Percentiles rank a stretch among this genome's conserved stretches.
Evolutionary conservation across 129 eudicot genomes (phyloP).

Genomic region (Helichrysum umbraculigerum): DNA sequence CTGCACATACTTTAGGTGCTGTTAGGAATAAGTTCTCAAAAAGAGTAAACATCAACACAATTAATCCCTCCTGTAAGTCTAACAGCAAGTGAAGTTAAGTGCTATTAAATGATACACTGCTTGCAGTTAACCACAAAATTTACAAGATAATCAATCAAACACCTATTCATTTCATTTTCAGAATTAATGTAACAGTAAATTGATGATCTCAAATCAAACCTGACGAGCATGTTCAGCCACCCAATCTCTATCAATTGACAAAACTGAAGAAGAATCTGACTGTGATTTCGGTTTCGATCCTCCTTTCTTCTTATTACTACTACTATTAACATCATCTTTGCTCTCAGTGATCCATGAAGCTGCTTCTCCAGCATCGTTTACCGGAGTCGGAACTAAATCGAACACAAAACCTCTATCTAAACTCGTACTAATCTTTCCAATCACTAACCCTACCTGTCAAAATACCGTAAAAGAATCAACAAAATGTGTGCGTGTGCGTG

Average conservation of each 20-base stretch:
- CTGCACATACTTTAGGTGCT: no score
- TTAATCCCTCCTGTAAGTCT: no score
- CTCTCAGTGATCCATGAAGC: constrained; percentile 54
- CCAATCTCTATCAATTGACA: constrained; percentile 81
- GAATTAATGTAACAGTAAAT: neutral
- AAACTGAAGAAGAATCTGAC: constrained; percentile 38
- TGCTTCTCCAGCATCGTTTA: constrained; percentile 65
- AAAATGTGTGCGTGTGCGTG: neutral
- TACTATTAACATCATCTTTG: constrained; percentile 22
- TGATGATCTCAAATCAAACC: constrained; percentile 35
- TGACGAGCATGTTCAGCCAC: constrained; percentile 93
- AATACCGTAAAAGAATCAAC: neutral
- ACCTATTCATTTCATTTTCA: neutral
- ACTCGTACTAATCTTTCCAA: constrained; percentile 60
- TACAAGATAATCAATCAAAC: neutral
- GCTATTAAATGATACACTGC: neutral
- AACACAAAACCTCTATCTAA: constrained; percentile 65
- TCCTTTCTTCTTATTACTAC: constrained; percentile 44
- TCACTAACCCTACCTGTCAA: constrained; percentile 73
- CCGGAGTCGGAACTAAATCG: constrained; percentile 77
- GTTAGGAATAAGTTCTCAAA: no score
- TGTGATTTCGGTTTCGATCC: constrained; percentile 48
- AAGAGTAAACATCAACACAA: no score
- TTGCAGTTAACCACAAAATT: no score
- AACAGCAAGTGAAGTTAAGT: neutral